Conservation (phyloP, 176 grass and related monocot species). For the Oryza australiensis region DNA sequence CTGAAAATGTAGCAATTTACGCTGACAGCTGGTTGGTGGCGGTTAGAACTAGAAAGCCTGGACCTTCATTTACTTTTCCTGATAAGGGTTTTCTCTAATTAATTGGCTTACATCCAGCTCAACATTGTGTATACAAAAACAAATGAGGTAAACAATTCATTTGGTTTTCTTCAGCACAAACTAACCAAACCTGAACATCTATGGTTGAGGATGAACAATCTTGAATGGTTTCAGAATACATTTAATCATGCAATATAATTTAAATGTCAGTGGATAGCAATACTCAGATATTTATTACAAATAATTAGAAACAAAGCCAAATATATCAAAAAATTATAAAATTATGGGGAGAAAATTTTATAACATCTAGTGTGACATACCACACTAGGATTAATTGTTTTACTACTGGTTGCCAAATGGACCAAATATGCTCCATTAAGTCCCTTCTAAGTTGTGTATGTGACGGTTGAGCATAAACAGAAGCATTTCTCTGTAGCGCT, state of each 20-base stretch:
- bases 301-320: too few relatives aligned
- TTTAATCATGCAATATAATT: neutral
- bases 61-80: too few relatives aligned
- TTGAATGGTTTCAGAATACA: neutral
- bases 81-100: too few relatives aligned
- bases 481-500: constrained; percentile 14
- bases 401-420: constrained; percentile 29
- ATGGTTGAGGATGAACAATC: neutral
- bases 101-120: neutral
- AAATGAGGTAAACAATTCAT: neutral
- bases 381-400: neutral
- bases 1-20: too few relatives aligned
- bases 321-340: neutral
- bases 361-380: neutral
- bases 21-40: too few relatives aligned
- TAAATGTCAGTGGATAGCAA: neutral
- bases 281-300: neutral
- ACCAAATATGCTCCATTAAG: constrained; percentile 41
- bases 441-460: constrained; percentile 23
- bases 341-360: neutral
- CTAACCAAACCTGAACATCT: neutral
- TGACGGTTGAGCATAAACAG: constrained; percentile 21
- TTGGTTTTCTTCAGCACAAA: neutral
- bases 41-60: too few relatives aligned
- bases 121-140: neutral